Conservation (phyloP, 192 early-diverging fungal species). For the Linnemannia schmuckeri region DNA sequence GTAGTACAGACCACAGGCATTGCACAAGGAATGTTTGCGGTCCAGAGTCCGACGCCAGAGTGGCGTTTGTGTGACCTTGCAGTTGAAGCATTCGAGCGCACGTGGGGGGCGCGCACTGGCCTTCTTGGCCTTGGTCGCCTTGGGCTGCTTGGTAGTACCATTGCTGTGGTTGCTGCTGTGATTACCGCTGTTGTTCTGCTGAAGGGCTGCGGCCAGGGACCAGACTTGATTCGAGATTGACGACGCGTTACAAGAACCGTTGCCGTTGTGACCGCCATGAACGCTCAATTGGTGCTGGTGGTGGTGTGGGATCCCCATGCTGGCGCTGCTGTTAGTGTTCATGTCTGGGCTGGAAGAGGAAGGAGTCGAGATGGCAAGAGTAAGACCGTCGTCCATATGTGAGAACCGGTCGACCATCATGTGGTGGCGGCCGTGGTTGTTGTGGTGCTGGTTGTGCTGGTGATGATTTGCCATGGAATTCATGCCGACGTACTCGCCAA, state of each 20-base stretch:
- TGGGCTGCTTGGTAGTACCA: slow-evolving; percentile 29
- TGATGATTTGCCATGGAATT: slow-evolving; percentile 29
- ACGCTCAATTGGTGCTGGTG: slow-evolving; percentile 11
- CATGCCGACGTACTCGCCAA: slow-evolving; percentile 51
- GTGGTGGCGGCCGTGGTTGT: not conserved
- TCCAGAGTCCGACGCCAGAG: slow-evolving; percentile 86
- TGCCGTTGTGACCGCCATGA: slow-evolving; percentile 2
- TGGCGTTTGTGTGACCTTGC: slow-evolving; percentile 80
- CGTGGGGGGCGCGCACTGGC: slow-evolving; percentile 59
- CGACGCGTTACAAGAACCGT: slow-evolving; percentile 1
- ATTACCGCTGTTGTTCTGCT: slow-evolving; percentile 29
- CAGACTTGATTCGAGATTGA: slow-evolving; percentile 25
- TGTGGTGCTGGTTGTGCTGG: too few relatives aligned
- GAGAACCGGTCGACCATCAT: slow-evolving; percentile 27
- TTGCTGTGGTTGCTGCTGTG: not conserved
- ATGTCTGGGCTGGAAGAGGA: slow-evolving; percentile 20
- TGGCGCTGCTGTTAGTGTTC: slow-evolving; percentile 8
- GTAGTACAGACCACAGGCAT: slow-evolving; percentile 83
- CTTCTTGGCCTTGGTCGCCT: slow-evolving; percentile 58
- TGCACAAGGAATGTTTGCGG: slow-evolving; percentile 84
- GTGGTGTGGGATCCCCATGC: slow-evolving; percentile 4
- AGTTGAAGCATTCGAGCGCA: slow-evolving; percentile 78
- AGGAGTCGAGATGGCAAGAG: not conserved
- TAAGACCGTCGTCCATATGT: slow-evolving; percentile 23
- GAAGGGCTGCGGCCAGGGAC: slow-evolving; percentile 41